Evolutionary conservation across 352 stramenopile genomes (phyloP).

Genomic region (Phytophthora sp.): DNA sequence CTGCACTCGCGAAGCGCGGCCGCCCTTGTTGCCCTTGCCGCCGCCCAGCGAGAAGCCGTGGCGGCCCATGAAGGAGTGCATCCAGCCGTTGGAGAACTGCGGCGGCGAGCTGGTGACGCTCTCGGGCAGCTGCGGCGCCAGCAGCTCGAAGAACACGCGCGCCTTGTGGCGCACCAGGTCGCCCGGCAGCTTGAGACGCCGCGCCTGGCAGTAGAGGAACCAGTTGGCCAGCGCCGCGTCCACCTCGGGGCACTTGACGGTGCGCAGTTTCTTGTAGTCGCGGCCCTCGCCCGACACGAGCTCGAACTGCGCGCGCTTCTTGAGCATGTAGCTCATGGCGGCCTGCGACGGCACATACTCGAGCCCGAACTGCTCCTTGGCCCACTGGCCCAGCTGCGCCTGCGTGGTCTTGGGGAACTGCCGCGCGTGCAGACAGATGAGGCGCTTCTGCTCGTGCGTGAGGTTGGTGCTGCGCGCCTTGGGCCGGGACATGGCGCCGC

Average conservation of each 20-base stretch:
- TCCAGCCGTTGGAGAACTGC: slow-evolving; percentile 89
- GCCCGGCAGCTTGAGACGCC: slow-evolving; percentile 62
- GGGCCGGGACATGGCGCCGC: slow-evolving; percentile 1
- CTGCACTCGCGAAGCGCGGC: slow-evolving; percentile 8
- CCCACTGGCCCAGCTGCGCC: slow-evolving; percentile 75
- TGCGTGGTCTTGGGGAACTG: slow-evolving; percentile 79
- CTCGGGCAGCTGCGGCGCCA: slow-evolving; percentile 46
- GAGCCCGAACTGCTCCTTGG: slow-evolving; percentile 70
- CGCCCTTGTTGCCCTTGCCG: slow-evolving; percentile 30
- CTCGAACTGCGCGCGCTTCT: slow-evolving; percentile 71
- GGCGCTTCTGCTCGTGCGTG: slow-evolving; percentile 82
- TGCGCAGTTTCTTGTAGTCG: slow-evolving; percentile 78
- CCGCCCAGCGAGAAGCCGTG: slow-evolving; percentile 63
- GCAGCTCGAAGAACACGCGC: slow-evolving; percentile 66
- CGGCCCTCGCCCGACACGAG: slow-evolving; percentile 78
- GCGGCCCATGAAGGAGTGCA: slow-evolving; percentile 83
- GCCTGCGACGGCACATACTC: slow-evolving; percentile 74
- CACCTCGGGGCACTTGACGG: slow-evolving; percentile 78
- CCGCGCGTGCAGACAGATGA: slow-evolving; percentile 78
- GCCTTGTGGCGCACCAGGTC: slow-evolving; percentile 82
- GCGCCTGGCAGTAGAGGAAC: slow-evolving; percentile 76
- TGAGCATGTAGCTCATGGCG: slow-evolving; percentile 85
- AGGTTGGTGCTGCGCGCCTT: slow-evolving; percentile 76
- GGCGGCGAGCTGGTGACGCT: slow-evolving; percentile 45
- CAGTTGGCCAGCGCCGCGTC: slow-evolving; percentile 83